Evolutionary conservation across 192 early-diverging fungal genomes (phyloP), one percentile per base, ranked within the genome.

Genomic region (Podochytrium sp.): DNA sequence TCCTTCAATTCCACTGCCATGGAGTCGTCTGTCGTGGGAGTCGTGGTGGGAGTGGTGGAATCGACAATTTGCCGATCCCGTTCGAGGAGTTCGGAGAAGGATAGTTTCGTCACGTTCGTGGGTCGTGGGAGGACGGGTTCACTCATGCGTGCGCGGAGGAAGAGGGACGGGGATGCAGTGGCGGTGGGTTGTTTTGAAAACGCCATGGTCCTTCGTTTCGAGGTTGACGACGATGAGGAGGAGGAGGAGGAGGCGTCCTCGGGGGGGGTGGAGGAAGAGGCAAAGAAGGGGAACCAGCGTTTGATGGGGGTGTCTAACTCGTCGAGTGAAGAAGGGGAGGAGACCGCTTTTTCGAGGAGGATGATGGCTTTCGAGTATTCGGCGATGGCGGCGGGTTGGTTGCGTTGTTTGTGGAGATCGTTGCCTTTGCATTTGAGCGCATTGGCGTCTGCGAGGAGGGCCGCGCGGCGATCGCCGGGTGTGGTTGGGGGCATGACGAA

Each of bases 351-450:
- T 67, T 87, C 86, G 57, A 95, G 74, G 73, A 94, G 91, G 41
- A 90, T 86, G 71, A 97, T 85, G 2, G 86, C 96, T 83, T 93
- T 94, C 33, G 83, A 65, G 77, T 96, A 98, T 78, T 96, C 94
- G 60, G 76, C 81, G 42, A 83, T 41, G 12, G 96, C 94, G 5
- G 56, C 62, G 0, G 78, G 39, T 55, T 90, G 86, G 3, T 91
- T 77, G 38, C 86, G 88, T 58, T 87, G 82, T 73, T 92, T 92
- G 80, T 92, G 92, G 64, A 88, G 88, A 30, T 73, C 83, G 76
- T 95, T 98, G 37, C 96, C 96, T 43, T 88, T 80, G 12, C 79
- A 82, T 81, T 95, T 96, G 65, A 92, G 76, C 2, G 60, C 37
- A 20, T 29, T 39, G 30, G 60, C 60, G n/a, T n/a, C n/a, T n/a